Percentiles rank a stretch among this genome's conserved stretches.
These are phyloP conservation scores for Cytospora chrysosperma DNA, from an alignment of 2,329 filamentous ascomycete genomes.

Conservation along the genomic window DNA sequence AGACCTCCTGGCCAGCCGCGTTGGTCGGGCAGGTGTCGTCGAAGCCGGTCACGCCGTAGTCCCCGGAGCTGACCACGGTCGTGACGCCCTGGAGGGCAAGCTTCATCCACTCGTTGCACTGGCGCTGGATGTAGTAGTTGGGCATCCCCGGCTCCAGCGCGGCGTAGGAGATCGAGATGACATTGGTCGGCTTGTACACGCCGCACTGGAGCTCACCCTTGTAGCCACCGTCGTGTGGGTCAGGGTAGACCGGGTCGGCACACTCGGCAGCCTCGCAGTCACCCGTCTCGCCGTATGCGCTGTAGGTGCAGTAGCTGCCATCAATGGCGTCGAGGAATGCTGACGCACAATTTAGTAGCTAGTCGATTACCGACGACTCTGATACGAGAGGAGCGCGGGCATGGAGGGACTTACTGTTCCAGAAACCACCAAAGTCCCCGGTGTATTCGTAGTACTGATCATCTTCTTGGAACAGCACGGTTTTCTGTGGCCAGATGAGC, in stretches of 20 bases:
- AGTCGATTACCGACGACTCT: not conserved
- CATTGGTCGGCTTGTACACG: constrained; percentile 46
- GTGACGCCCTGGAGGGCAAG: constrained; percentile 49
- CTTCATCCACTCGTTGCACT: constrained; percentile 53
- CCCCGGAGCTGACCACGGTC: constrained; percentile 48
- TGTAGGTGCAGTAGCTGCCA: constrained; percentile 41
- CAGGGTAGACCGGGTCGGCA: constrained; percentile 50
- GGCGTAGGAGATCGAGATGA: constrained; percentile 57
- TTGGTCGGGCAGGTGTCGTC: constrained; percentile 39
- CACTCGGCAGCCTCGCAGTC: constrained; percentile 37
- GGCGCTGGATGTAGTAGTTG: constrained; percentile 50
- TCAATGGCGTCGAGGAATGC: constrained; percentile 51
- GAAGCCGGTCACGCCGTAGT: constrained; percentile 36
- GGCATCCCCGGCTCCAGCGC: constrained; percentile 54
- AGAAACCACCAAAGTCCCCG: constrained; percentile 33
- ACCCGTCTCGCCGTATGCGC: constrained; percentile 46
- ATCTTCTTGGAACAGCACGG: constrained; percentile 35
- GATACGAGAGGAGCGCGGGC: not conserved
- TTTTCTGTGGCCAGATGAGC: constrained; percentile 49
- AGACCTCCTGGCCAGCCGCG: constrained; percentile 35
- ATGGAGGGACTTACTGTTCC: constrained; percentile 28
- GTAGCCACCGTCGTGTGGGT: constrained; percentile 45
- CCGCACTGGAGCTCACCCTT: constrained; percentile 40
- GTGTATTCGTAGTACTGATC: constrained; percentile 33
- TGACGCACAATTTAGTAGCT: not conserved